Evolutionary conservation across 139 green algal species (phyloP), one percentile per base, ranked within the genome.

Genomic region (Auxenochlorella protothecoides): DNA sequence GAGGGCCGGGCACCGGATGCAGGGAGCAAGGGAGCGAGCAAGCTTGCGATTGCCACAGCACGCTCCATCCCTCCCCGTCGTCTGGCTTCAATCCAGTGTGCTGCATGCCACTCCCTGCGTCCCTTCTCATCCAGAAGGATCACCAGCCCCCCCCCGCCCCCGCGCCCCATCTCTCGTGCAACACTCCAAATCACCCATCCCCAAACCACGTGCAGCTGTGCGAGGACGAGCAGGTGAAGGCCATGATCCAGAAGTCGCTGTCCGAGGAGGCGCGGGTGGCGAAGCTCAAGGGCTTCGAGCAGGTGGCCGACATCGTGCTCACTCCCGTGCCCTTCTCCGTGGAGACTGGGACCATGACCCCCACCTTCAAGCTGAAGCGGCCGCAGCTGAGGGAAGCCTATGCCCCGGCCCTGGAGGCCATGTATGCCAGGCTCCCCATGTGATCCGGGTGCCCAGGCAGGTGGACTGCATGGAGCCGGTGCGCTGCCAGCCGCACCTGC

Each of bases 321-420:
- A 54, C 83, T 59, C 78, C 83, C 2, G 93, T 97, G 79, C 76
- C 77, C 0, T 97, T 98, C 78, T 85, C 74, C 2, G 87, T 97
- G 11, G 94, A 99, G 68, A 97, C 97, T 73, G 84, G 78, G 3
- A 64, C 93, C 61, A 70, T 91, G 70, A 94, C 88, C 2, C 94
- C 94, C 56, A 97, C 92, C 12, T 95, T 97, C 79, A 97, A 97
- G 80, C 74, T 92, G 7, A 93, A 93, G 76, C 76, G 89, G 14
- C 87, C 86, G 44, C 84, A 93, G 78, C 83, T 84, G 12, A 84
- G 88, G 72, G 72, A 71, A 4, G 64, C 52, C 5, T 92, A 90
- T 72, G 51, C 80, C 65, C 53, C 73, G 6, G 74, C 70, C 13
- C 83, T 92, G 51, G 75, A 79, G 10, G 78, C 59, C 4, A 86